phyloP scores from a whole-genome alignment of 768 basidiomycete species.

The Podaxis sp. region DNA sequence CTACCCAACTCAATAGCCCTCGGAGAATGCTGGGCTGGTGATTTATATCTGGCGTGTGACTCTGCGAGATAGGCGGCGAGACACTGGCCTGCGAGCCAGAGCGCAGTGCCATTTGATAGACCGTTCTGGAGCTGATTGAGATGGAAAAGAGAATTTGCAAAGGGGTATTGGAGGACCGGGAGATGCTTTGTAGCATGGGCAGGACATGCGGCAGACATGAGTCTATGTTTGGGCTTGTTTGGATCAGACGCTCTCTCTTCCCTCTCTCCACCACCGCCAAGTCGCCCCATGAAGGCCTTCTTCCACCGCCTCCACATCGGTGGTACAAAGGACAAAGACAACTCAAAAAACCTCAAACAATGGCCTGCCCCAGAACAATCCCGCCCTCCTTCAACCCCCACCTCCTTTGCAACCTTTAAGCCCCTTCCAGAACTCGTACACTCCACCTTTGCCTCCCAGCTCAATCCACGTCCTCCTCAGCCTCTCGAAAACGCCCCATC shows the following conservation, averaged over 20 bases:
- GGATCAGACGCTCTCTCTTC: slow-evolving; percentile 19
- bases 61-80: slow-evolving; percentile 61
- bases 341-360: slow-evolving; percentile 43
- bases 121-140: slow-evolving; percentile 64
- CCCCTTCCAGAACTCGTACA: slow-evolving; percentile 54
- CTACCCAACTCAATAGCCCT: slow-evolving; percentile 77
- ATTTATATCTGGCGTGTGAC: slow-evolving; percentile 27
- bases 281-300: slow-evolving; percentile 78
- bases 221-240: slow-evolving; percentile 34
- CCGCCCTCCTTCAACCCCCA: slow-evolving; percentile 37
- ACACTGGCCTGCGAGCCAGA: slow-evolving; percentile 84
- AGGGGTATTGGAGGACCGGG: slow-evolving; percentile 45
- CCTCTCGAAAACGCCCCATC: slow-evolving; percentile 26
- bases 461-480: slow-evolving; percentile 30
- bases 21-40: slow-evolving; percentile 20
- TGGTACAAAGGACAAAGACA: slow-evolving; percentile 66
- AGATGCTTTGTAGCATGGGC: slow-evolving; percentile 70
- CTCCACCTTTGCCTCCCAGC: slow-evolving; percentile 32
- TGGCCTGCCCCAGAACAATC: slow-evolving; percentile 58
- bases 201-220: slow-evolving; percentile 33
- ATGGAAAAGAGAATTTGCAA: slow-evolving; percentile 34
- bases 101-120: slow-evolving; percentile 72
- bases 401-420: slow-evolving; percentile 59
- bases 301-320: slow-evolving; percentile 74
- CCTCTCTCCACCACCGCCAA: slow-evolving; percentile 12